Conservation (phyloP, 495 filamentous ascomycete genomes). For the Neurospora sp. region DNA sequence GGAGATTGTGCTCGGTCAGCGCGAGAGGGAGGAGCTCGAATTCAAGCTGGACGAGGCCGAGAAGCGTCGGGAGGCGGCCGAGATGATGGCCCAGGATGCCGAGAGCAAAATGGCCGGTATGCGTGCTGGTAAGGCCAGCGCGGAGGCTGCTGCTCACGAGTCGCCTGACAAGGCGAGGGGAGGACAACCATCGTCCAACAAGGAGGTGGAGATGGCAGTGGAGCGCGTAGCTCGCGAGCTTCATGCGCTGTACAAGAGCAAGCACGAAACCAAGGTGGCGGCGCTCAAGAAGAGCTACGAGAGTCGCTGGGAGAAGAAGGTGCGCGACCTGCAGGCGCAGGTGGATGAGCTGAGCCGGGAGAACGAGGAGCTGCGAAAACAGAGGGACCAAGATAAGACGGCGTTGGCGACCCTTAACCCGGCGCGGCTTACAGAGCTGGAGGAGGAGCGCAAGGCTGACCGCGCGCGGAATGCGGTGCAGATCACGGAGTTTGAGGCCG, state of each 20-base stretch:
- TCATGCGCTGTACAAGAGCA: constrained; percentile 87
- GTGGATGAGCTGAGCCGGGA: constrained; percentile 57
- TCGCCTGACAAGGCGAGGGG: not conserved
- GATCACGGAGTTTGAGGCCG: constrained; percentile 50
- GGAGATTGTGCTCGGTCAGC: constrained; percentile 66
- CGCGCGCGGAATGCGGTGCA: constrained; percentile 38
- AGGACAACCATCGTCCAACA: constrained; percentile 15
- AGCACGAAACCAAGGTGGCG: constrained; percentile 90
- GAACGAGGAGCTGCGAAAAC: constrained; percentile 59
- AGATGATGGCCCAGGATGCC: constrained; percentile 57
- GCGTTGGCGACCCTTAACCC: constrained; percentile 40
- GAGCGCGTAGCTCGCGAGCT: constrained; percentile 82
- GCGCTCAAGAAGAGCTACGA: constrained; percentile 95
- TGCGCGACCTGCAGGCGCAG: constrained; percentile 60
- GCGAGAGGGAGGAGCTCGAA: constrained; percentile 62
- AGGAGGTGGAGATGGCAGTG: constrained; percentile 76
- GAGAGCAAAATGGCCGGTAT: constrained; percentile 64
- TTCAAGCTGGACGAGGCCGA: constrained; percentile 66
- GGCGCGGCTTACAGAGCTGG: constrained; percentile 32
- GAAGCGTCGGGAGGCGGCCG: constrained; percentile 52
- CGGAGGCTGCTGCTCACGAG: constrained; percentile 20
- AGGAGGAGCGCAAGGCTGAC: constrained; percentile 41
- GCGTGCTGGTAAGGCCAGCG: constrained; percentile 40
- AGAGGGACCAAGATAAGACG: constrained; percentile 36
- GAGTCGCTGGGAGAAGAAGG: constrained; percentile 74